Conservation (phyloP, 805 yeast genomes). For the Spencermartinsiella europaea region DNA sequence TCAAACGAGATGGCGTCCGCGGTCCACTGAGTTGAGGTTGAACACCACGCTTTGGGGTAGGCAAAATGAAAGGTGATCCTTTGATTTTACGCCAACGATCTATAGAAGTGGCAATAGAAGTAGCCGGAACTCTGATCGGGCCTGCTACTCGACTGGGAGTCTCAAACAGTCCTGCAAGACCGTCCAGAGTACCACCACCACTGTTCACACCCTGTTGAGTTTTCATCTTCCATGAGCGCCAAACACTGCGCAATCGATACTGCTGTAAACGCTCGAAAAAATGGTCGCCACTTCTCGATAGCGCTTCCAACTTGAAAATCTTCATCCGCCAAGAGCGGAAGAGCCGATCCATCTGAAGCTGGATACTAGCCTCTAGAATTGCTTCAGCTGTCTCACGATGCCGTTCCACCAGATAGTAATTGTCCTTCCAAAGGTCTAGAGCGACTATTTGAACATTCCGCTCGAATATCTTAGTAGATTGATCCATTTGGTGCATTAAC, state of each 20-base stretch:
- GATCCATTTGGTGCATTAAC: background rate
- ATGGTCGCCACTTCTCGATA: slow-evolving; percentile 19
- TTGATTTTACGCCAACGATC: slow-evolving; percentile 18
- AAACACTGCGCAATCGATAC: slow-evolving; percentile 11
- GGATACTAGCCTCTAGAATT: background rate
- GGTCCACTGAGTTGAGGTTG: background rate
- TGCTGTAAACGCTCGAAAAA: slow-evolving; percentile 11
- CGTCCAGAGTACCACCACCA: no score
- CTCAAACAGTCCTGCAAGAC: slow-evolving; percentile 6
- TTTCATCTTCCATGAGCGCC: slow-evolving; percentile 21
- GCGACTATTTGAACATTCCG: background rate
- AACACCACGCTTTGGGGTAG: background rate
- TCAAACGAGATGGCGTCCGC: background rate
- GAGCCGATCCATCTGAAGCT: slow-evolving; percentile 6
- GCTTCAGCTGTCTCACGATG: background rate
- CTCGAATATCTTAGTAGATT: background rate
- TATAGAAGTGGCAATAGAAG: slow-evolving; percentile 14
- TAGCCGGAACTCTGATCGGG: slow-evolving; percentile 10
- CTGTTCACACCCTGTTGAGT: slow-evolving; percentile 5
- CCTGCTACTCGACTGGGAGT: slow-evolving; percentile 19
- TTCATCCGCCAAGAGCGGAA: slow-evolving; percentile 21
- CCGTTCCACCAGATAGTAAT: background rate
- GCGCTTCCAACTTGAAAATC: slow-evolving; percentile 15
- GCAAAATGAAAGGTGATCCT: background rate
- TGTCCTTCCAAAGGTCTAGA: background rate